These are phyloP conservation scores for Chenopodium formosanum DNA, from an alignment of 148 eudicot species.

Conservation along the genomic window DNA sequence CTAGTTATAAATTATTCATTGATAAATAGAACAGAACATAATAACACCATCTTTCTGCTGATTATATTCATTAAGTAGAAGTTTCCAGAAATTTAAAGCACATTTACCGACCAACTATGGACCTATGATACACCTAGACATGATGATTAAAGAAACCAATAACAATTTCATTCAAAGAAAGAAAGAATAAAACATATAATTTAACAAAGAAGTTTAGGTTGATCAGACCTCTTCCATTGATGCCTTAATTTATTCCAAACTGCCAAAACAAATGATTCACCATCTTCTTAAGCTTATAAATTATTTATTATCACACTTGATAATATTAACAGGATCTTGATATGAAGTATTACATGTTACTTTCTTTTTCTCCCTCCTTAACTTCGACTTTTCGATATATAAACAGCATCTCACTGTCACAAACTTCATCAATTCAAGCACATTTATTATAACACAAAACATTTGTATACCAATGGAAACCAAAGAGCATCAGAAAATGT, in stretches of 20 bases:
- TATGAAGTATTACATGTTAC: conserved; percentile 20
- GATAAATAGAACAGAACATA: too few relatives aligned
- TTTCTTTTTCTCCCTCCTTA: conserved; percentile 4
- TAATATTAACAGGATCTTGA: conserved; percentile 25
- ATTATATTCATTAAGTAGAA: background rate
- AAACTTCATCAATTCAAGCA: conserved; percentile 5
- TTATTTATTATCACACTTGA: conserved; percentile 18
- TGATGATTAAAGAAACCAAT: background rate
- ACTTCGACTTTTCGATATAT: conserved; percentile 6
- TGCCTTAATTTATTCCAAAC: conserved; percentile 15
- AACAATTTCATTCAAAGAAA: background rate
- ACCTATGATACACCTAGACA: background rate
- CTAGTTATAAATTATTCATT: too few relatives aligned
- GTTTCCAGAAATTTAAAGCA: background rate
- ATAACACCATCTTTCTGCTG: background rate
- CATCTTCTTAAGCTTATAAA: conserved; percentile 22
- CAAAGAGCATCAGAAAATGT: conserved; percentile 8
- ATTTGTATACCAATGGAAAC: background rate
- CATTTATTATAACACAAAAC: conserved; percentile 10
- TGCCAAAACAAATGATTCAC: conserved; percentile 30
- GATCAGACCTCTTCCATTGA: conserved; percentile 16
- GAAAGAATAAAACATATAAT: background rate
- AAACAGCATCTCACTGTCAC: background rate
- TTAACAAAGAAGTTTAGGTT: conserved; percentile 34
- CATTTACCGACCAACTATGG: background rate